These are phyloP conservation scores for Rhynchosporium secalis DNA, from an alignment of 2,329 filamentous ascomycete genomes.

Conservation along the genomic window DNA sequence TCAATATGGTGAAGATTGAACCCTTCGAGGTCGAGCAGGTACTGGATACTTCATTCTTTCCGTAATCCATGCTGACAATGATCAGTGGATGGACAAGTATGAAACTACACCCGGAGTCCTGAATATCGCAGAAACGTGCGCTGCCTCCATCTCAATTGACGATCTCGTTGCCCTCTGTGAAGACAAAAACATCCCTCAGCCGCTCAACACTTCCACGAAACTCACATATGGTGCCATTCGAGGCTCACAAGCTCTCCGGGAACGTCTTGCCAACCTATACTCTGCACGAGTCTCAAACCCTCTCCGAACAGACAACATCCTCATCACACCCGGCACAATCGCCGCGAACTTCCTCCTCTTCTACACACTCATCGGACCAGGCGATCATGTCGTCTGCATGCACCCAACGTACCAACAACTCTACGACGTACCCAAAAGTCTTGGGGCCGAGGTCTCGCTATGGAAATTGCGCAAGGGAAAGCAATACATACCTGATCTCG, in stretches of 20 bases:
- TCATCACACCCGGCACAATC: slow-evolving; percentile 80
- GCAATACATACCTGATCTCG: slow-evolving; percentile 65
- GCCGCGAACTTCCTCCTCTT: slow-evolving; percentile 80
- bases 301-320: slow-evolving; percentile 60
- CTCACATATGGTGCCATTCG: slow-evolving; percentile 75
- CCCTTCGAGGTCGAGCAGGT: slow-evolving; percentile 72
- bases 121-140: slow-evolving; percentile 81
- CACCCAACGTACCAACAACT: slow-evolving; percentile 87
- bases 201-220: slow-evolving; percentile 54
- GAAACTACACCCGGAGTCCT: slow-evolving; percentile 56
- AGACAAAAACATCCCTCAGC: slow-evolving; percentile 47
- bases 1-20: slow-evolving; percentile 56
- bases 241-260: slow-evolving; percentile 63
- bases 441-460: slow-evolving; percentile 75
- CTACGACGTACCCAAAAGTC: slow-evolving; percentile 69
- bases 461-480: slow-evolving; percentile 70
- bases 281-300: slow-evolving; percentile 52
- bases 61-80: slow-evolving; percentile 13
- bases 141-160: slow-evolving; percentile 70
- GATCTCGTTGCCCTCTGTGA: slow-evolving; percentile 62
- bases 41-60: slow-evolving; percentile 34
- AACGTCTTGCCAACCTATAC: slow-evolving; percentile 65
- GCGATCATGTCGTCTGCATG: slow-evolving; percentile 83
- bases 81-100: slow-evolving; percentile 63
- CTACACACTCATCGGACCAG: slow-evolving; percentile 68